Evolutionary conservation across 176 grass and related monocot species (phyloP).

Genomic region (Triticum timopheevii): DNA sequence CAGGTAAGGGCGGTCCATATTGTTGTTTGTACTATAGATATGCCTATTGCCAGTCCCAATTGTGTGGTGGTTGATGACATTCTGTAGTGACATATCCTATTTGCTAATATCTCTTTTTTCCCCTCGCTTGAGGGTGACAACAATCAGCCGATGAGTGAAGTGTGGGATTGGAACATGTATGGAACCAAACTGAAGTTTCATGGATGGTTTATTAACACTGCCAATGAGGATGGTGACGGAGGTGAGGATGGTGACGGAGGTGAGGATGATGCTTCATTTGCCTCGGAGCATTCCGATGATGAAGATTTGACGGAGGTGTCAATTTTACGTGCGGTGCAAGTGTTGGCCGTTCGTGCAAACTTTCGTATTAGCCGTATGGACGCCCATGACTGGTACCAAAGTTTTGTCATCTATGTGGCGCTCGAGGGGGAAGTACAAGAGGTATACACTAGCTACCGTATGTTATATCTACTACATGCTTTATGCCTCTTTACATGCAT

Average conservation of each 20-base stretch:
- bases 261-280: neutral
- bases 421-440: neutral
- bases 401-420: neutral
- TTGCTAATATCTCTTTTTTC: neutral
- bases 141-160: neutral
- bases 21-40: neutral
- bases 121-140: neutral
- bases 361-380: neutral
- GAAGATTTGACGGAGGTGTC: neutral
- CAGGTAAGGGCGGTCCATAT: slow-evolving; percentile 36
- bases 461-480: neutral
- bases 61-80: neutral
- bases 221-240: neutral
- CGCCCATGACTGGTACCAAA: neutral
- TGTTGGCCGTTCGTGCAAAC: neutral
- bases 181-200: neutral
- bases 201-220: neutral
- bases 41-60: neutral
- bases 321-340: neutral
- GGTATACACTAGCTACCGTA: neutral
- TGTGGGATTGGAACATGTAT: neutral
- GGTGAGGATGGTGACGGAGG: neutral
- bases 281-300: neutral
- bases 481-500: neutral
- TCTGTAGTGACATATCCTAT: neutral